Percentiles rank a stretch among this genome's conserved stretches.
phyloP scores from a whole-genome alignment of 306 rosid species.

The Abrus precatorius region DNA sequence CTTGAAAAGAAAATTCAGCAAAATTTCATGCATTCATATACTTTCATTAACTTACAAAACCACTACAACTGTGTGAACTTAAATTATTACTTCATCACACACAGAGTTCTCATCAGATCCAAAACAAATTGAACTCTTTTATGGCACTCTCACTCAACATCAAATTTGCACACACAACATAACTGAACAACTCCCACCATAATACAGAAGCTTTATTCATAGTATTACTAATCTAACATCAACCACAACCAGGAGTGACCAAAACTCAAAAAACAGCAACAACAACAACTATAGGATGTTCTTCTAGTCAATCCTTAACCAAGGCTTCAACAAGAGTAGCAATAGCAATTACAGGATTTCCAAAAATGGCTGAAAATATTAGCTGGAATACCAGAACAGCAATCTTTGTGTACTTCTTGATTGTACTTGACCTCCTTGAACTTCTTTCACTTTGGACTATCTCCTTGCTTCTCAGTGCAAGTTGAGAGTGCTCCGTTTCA shows the following conservation, averaged over 20 bases:
- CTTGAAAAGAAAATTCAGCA: too few species aligned
- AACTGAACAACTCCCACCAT: too few species aligned
- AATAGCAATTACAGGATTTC: slow-evolving; percentile 48
- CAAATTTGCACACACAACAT: too few species aligned
- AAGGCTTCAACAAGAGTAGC: slow-evolving; percentile 49
- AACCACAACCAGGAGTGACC: background rate
- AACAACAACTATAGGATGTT: background rate
- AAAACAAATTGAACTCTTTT: too few species aligned
- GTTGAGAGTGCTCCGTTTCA: slow-evolving; percentile 1
- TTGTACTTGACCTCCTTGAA: slow-evolving; percentile 37
- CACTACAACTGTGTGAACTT: background rate
- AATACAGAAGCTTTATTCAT: background rate
- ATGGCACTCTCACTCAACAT: too few species aligned
- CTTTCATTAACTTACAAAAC: background rate
- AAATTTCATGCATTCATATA: background rate
- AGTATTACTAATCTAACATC: background rate
- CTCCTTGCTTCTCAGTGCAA: slow-evolving; percentile 35
- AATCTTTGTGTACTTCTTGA: slow-evolving; percentile 9
- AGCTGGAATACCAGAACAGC: slow-evolving; percentile 47
- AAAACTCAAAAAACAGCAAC: background rate
- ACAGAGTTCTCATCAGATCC: too few species aligned
- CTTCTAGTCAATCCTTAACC: background rate
- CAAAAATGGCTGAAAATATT: slow-evolving; percentile 58
- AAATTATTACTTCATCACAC: background rate
- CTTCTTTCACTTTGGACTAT: background rate